Evolutionary conservation across 2,329 filamentous ascomycete genomes (phyloP), one percentile per base, ranked within the genome.

Genomic region (Diaporthe citriasiana): DNA sequence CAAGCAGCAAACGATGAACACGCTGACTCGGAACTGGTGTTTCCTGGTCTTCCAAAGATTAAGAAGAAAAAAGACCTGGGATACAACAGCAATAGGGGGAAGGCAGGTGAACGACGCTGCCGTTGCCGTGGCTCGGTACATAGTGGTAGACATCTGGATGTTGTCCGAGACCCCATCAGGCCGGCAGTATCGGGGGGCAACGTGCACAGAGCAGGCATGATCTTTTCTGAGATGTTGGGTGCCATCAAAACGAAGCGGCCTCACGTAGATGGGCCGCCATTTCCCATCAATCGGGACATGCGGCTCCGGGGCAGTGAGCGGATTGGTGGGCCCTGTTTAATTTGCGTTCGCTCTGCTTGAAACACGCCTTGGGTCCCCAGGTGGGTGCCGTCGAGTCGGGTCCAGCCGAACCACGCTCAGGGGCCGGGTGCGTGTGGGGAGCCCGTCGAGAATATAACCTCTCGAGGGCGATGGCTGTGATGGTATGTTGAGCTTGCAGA

Each of bases 301-400:
- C 47, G 63, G 70, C 70, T 66, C 70, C 73, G 47, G 19, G 15
- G 50, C 51, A 57, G 35, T 55, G 66, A 45, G 53, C 53, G 70
- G 73, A 75, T 75, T 73, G 70, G 73, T 73, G 73, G 73, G 72
- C 69, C 70, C 25, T 56, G 59, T 50, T 73, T 73, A 30, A 42
- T 63, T 65, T 65, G 65, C 60, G 50, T 47, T 30, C 45, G 25
- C 27, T 72, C 63, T 73, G 63, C 63, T 65, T 75, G 73, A 75
- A 75, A 75, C 73, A 73, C 51, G 22, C 63, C 63, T 65, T 40
- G 9, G 17, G 22, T 30, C 35, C 59, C n/a, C 70, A 63, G 72
- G 69, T 63, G 69, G 59, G 45, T 70, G 53, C n/a, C 35, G n/a
- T 53, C 27, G 70, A 40, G 56, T 63, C 57, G 45, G 45, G 66